Evolutionary conservation across 768 basidiomycete genomes (phyloP), one percentile per base, ranked within the genome.

Genomic region (Leucocoprinus birnbaumii): DNA sequence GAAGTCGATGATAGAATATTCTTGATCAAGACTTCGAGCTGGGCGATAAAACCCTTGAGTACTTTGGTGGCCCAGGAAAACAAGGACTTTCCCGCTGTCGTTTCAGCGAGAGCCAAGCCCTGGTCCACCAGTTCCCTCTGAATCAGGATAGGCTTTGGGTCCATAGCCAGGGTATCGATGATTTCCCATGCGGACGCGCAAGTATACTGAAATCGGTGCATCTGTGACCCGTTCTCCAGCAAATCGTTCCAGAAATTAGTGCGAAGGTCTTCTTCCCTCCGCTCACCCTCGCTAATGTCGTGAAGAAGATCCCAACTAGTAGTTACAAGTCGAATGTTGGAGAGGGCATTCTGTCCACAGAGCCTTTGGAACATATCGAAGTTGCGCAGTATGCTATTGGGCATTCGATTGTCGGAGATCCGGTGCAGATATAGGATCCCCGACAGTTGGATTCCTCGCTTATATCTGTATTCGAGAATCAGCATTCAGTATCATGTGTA

Each of bases 61-160:
- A 40, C 31, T 34, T 55, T 31, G 4, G 44, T 35, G 3, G 44
- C 52, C 54, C 54, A 55, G 16, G 40, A 42, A 21, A 55, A 34
- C 21, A 62, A 40, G 2, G 59, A 53, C n/a, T 50, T 51, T 1
- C 50, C 61, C 3, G 62, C 60, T 7, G 53, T 18, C 19, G 62
- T 61, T 7, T 56, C 21, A 1, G 4, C 4, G 11, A 58, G 47
- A n/a, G 49, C 31, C 38, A 34, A 52, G 3, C 41, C 34, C 21
- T 56, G 27, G 26, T 59, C 55, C 21, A 64, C 57, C 60, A 62
- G 51, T 47, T 65, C 56, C 40, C 58, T 19, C 48, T 63, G 51
- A 44, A 65, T 43, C 34, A 57, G 26, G 40, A 61, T 26, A 38
- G 55, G 35, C n/a, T 34, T 31, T 7, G n/a, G 35, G 3, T 41